Evolutionary conservation across 768 basidiomycete genomes (phyloP).

Genomic region (Boletus patriciae): DNA sequence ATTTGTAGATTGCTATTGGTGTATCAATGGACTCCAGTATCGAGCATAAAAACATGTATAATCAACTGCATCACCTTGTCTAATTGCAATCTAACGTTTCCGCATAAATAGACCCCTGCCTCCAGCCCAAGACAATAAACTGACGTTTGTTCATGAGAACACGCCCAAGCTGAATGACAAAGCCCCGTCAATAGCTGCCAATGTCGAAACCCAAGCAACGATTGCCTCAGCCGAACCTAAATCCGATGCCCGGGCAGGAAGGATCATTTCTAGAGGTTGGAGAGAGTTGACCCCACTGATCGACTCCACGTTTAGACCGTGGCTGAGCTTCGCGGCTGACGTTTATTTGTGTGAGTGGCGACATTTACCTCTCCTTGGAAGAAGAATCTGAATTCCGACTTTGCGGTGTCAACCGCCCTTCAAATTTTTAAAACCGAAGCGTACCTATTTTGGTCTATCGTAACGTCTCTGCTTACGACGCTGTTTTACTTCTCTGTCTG

Average conservation of each 20-base stretch:
- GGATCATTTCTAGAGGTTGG: background rate
- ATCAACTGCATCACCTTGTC: constrained; percentile 41
- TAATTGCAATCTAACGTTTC: constrained; percentile 26
- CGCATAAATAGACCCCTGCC: constrained; percentile 20
- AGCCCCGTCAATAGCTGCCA: background rate
- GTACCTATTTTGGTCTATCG: constrained; percentile 80
- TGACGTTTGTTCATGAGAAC: background rate
- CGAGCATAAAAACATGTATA: constrained; percentile 45
- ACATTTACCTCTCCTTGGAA: background rate
- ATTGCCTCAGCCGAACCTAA: background rate
- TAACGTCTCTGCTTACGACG: constrained; percentile 74
- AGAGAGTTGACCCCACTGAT: background rate
- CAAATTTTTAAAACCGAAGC: constrained; percentile 40
- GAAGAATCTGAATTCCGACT: constrained; percentile 6
- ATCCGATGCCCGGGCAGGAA: background rate
- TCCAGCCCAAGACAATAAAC: constrained; percentile 8
- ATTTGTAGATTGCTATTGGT: constrained; percentile 27
- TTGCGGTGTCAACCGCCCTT: background rate
- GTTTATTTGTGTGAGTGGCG: constrained; percentile 53
- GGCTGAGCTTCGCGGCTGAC: constrained; percentile 42
- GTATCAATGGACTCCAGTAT: constrained; percentile 24
- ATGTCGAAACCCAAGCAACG: background rate
- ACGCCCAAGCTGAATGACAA: constrained; percentile 1
- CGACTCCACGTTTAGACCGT: constrained; percentile 10
- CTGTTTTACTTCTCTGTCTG: constrained; percentile 93